phyloP scores from a whole-genome alignment of 2,329 filamentous ascomycete genomes.

The Rugonectria rugulosa region DNA sequence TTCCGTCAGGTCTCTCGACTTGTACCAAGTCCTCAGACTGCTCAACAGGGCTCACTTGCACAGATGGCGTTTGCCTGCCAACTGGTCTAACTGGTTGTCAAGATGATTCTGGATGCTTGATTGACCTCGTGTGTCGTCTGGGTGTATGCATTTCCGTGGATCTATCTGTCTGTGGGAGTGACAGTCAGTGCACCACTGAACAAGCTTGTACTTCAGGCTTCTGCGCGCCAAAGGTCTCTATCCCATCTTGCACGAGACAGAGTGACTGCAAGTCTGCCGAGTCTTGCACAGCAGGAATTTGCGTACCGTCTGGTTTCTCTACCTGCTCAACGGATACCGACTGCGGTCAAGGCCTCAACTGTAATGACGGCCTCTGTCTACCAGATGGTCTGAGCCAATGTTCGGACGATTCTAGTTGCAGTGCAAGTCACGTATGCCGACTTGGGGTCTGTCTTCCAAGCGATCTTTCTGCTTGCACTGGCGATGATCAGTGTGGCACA shows the following conservation, averaged over 20 bases:
- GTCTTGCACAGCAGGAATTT: not conserved
- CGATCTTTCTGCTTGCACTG: not conserved
- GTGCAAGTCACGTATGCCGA: not conserved
- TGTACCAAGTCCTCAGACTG: not conserved
- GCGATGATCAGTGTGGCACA: not conserved
- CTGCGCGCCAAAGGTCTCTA: not conserved
- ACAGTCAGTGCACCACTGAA: not conserved
- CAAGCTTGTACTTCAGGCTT: not conserved
- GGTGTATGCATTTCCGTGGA: not conserved
- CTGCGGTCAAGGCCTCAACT: not conserved
- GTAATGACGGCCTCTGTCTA: conserved; percentile 1
- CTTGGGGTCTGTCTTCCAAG: conserved; percentile 1
- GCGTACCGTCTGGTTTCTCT: not conserved
- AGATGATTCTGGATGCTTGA: not conserved
- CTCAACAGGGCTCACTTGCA: not conserved
- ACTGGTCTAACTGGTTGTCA: not conserved
- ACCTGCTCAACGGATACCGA: not conserved
- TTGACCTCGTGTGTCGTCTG: not conserved
- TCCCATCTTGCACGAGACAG: not conserved
- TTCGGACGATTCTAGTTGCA: not conserved
- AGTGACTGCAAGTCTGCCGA: not conserved
- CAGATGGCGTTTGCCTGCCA: not conserved
- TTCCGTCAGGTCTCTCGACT: not conserved
- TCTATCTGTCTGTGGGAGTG: not conserved
- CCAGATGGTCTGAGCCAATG: not conserved